phyloP scores from a whole-genome alignment of 495 filamentous ascomycete genomes.

The Tuber umbilicatum region DNA sequence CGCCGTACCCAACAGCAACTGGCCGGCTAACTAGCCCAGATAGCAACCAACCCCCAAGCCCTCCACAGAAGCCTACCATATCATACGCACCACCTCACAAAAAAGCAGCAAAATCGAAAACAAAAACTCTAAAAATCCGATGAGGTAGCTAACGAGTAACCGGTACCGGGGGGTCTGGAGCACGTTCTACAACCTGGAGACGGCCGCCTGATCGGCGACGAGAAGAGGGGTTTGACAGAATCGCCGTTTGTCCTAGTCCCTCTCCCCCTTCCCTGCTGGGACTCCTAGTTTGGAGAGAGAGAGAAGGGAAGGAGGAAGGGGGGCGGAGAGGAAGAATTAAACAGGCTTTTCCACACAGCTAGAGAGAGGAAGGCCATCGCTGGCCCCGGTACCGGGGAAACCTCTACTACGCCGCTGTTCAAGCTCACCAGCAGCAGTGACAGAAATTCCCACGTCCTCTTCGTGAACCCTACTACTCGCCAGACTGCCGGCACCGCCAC shows the following conservation, averaged over 20 bases:
- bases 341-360: not conserved
- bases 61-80: not conserved
- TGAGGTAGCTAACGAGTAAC: not conserved
- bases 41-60: not conserved
- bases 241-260: not conserved
- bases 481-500: not conserved
- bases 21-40: not conserved
- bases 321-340: not conserved
- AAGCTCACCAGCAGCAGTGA: not conserved
- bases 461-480: not conserved
- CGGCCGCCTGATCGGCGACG: not conserved
- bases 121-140: not conserved
- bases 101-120: not conserved
- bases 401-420: not conserved
- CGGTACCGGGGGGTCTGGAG: not conserved
- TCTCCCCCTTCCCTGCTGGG: not conserved
- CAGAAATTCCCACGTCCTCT: not conserved
- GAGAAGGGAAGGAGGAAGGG: not conserved
- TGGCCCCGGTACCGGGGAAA: not conserved
- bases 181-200: not conserved
- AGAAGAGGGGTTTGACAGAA: not conserved
- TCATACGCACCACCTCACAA: not conserved
- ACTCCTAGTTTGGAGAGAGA: not conserved
- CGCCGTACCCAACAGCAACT: not conserved
- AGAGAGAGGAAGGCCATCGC: not conserved